phyloP scores from a whole-genome alignment of 805 yeast species.

The Kuraishia cidri region DNA sequence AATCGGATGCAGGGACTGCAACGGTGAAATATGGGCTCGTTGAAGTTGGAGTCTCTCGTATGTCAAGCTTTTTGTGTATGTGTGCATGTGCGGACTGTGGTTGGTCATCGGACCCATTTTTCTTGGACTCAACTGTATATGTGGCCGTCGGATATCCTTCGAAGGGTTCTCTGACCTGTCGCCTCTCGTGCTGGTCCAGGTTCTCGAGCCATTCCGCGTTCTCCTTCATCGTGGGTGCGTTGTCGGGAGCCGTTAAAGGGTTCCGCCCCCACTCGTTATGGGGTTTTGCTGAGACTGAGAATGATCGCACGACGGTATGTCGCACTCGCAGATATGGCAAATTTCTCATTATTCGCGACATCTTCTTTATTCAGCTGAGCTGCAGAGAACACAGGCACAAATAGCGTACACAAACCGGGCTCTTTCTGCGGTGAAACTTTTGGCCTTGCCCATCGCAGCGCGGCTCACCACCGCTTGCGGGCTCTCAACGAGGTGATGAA shows the following conservation, averaged over 20 bases:
- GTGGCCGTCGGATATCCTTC: background rate
- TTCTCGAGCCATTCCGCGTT: constrained; percentile 20
- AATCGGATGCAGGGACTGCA: constrained; percentile 19
- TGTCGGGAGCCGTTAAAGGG: too few species aligned
- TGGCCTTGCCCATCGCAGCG: too few species aligned
- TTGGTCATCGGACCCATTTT: background rate
- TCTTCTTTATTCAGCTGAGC: background rate
- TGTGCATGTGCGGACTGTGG: constrained; percentile 1
- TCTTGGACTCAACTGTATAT: background rate
- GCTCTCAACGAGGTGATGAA: too few species aligned
- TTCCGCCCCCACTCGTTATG: too few species aligned
- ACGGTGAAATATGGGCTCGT: constrained; percentile 18
- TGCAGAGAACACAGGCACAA: too few species aligned
- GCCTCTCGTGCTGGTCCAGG: constrained; percentile 4
- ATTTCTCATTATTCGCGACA: background rate
- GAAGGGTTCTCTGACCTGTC: background rate
- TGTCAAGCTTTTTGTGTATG: too few species aligned
- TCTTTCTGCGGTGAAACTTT: too few species aligned
- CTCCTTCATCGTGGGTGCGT: constrained; percentile 23
- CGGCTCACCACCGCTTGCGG: too few species aligned
- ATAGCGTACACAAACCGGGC: too few species aligned
- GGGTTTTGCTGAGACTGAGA: background rate
- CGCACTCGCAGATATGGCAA: background rate
- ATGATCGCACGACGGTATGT: background rate
- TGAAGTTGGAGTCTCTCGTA: too few species aligned